Conservation (phyloP, 1,139 yeast species). For the Debaryomyces psychrophilus region DNA sequence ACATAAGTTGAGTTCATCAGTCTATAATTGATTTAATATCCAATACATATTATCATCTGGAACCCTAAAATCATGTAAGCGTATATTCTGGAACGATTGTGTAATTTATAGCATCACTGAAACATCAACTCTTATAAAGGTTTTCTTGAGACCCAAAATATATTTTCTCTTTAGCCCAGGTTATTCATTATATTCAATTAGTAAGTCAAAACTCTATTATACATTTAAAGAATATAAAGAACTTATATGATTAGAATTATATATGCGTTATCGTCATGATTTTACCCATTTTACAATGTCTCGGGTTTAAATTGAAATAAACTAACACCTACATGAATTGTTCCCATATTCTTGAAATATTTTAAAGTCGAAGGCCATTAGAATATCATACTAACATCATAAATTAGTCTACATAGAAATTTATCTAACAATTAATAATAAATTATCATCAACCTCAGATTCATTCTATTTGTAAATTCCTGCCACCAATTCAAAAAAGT, state of each 20-base stretch:
- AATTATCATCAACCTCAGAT: neutral
- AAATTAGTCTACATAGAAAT: neutral
- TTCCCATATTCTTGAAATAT: neutral
- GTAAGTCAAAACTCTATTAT: neutral
- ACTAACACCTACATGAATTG: conserved; percentile 16
- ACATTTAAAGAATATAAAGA: neutral
- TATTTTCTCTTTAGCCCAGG: neutral
- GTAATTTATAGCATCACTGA: conserved; percentile 1
- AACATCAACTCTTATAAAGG: neutral
- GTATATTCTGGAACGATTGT: conserved; percentile 5
- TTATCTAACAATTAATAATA: neutral
- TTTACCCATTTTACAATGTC: conserved; percentile 16
- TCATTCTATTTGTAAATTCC: too few relatives aligned
- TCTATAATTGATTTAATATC: neutral
- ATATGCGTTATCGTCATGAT: conserved; percentile 20
- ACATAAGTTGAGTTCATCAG: conserved; percentile 1
- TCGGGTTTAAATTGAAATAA: conserved; percentile 15
- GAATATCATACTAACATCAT: neutral
- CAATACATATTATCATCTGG: neutral
- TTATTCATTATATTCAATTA: neutral
- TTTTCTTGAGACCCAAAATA: neutral
- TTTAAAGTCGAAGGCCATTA: neutral
- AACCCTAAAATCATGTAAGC: conserved; percentile 4
- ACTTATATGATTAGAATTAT: conserved; percentile 13
- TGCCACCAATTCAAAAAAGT: too few relatives aligned